phyloP scores from a whole-genome alignment of 1,284 basidiomycete genomes.

The Tilletia setariae region DNA sequence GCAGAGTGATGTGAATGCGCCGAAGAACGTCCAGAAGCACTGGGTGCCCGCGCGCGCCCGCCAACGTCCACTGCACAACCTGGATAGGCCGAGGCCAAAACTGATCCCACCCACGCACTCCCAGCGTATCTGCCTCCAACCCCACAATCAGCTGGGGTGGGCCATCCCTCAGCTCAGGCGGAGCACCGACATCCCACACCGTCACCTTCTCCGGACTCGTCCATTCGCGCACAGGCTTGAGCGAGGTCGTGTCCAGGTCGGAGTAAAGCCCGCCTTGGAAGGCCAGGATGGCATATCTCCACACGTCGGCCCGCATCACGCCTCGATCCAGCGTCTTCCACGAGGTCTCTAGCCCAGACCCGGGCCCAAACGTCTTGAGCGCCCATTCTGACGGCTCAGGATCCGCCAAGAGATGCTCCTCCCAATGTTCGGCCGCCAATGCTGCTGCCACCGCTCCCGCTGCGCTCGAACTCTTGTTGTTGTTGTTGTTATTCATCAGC shows the following conservation, averaged over 20 bases:
- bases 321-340: conserved; percentile 7
- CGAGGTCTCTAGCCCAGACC: background rate
- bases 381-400: background rate
- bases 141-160: background rate
- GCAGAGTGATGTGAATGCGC: background rate
- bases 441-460: too few species aligned
- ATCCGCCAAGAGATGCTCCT: background rate
- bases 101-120: background rate
- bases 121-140: background rate
- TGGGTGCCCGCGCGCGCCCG: background rate
- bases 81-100: background rate
- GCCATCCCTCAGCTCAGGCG: background rate
- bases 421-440: background rate
- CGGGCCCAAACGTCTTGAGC: background rate
- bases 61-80: background rate
- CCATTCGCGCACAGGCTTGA: conserved; percentile 24
- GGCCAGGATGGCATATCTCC: conserved; percentile 35
- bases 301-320: conserved; percentile 25
- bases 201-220: background rate
- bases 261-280: conserved; percentile 35
- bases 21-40: background rate
- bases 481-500: background rate
- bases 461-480: background rate
- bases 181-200: background rate
- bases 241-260: conserved; percentile 38